A percentile compares a stretch with the other conserved stretches of the same genome.
These are phyloP conservation scores for Geotrichum macrosporum DNA, from an alignment of 1,139 yeast genomes.

Conservation along the genomic window DNA sequence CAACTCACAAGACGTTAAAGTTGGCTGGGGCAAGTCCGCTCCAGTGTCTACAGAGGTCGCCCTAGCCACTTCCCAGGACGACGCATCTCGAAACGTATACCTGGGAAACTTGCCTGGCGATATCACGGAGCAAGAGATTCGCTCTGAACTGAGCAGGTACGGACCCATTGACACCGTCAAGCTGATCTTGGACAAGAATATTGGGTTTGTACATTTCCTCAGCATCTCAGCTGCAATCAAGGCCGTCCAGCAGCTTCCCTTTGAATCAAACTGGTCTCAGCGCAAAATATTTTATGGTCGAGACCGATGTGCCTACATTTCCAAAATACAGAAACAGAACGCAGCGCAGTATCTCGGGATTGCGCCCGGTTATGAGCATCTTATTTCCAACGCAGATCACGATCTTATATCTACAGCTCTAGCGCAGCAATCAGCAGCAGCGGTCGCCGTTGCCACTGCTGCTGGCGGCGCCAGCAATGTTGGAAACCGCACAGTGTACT, in stretches of 20 bases:
- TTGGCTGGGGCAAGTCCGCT: conserved; percentile 67
- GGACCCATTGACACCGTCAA: conserved; percentile 82
- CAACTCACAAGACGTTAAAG: conserved; percentile 45
- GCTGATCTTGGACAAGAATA: conserved; percentile 62
- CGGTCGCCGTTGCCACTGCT: conserved; percentile 64
- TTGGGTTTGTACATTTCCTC: conserved; percentile 76
- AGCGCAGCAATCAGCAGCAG: conserved; percentile 71
- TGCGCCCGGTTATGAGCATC: conserved; percentile 67
- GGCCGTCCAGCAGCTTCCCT: conserved; percentile 62
- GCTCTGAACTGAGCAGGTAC: conserved; percentile 53
- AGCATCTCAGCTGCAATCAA: conserved; percentile 76
- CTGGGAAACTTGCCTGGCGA: conserved; percentile 63
- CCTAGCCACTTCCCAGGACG: conserved; percentile 72
- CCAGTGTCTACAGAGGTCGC: conserved; percentile 65
- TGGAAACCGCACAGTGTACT: conserved; percentile 86
- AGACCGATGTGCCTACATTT: conserved; percentile 77
- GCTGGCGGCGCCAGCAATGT: conserved; percentile 69
- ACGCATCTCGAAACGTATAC: conserved; percentile 88
- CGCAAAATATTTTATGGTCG: conserved; percentile 79
- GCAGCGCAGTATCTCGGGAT: conserved; percentile 72
- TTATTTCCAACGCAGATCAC: conserved; percentile 74
- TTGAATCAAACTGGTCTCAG: conserved; percentile 51
- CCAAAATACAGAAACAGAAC: conserved; percentile 92
- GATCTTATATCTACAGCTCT: conserved; percentile 48
- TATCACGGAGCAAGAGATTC: conserved; percentile 57